Percentiles rank a stretch among this genome's conserved stretches.
phyloP scores from a whole-genome alignment of 192 early-diverging fungal genomes.

The Umbelopsis ramanniana region DNA sequence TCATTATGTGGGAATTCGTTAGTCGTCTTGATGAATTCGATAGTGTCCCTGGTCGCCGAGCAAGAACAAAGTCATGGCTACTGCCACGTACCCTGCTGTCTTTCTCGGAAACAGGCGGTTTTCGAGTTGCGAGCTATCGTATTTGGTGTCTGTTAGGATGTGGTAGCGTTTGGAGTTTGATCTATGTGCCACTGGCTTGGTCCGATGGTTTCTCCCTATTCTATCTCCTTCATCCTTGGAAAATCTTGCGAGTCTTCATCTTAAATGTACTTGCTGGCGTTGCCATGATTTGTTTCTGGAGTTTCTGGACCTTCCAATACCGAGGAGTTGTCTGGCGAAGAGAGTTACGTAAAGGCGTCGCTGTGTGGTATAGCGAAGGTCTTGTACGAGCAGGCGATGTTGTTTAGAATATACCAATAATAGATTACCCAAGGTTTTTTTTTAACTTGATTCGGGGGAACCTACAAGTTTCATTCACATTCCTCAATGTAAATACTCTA shows the following conservation, averaged over 20 bases:
- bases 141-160: constrained; percentile 50
- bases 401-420: constrained; percentile 13
- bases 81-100: constrained; percentile 6
- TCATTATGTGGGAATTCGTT: constrained; percentile 55
- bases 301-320: constrained; percentile 59
- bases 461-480: not conserved
- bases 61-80: constrained; percentile 17
- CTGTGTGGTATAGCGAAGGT: constrained; percentile 44
- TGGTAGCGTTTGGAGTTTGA: constrained; percentile 49
- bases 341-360: constrained; percentile 53
- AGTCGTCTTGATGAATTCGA: constrained; percentile 46
- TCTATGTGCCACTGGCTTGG: constrained; percentile 31
- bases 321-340: constrained; percentile 53
- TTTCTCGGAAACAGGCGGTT: constrained; percentile 18
- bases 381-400: constrained; percentile 17
- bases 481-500: not conserved
- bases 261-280: constrained; percentile 41
- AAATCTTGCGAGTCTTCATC: constrained; percentile 31
- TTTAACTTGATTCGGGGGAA: too few species aligned
- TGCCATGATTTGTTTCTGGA: constrained; percentile 51
- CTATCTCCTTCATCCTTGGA: constrained; percentile 29
- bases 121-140: constrained; percentile 32
- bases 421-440: too few species aligned
- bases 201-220: constrained; percentile 30
- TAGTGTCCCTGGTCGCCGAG: constrained; percentile 11